Percentiles rank a stretch among this genome's conserved stretches.
These are phyloP conservation scores for Microdochium nivale DNA, from an alignment of 2,329 filamentous ascomycete genomes.

Conservation along the genomic window DNA sequence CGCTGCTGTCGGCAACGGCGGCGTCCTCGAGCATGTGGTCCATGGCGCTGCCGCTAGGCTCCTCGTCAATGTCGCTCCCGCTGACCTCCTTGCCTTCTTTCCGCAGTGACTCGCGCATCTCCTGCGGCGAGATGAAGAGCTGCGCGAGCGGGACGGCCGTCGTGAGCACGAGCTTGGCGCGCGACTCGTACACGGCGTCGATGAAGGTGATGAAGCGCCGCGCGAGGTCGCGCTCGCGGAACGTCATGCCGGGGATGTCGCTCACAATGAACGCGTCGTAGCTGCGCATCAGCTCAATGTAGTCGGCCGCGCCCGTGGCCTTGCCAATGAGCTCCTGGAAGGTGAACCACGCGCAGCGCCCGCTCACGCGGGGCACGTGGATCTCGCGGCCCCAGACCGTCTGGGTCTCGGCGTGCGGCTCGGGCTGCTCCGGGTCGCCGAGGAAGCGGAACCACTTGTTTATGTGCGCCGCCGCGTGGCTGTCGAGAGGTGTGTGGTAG, in stretches of 20 bases:
- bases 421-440: constrained; percentile 69
- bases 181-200: constrained; percentile 85
- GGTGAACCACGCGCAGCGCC: constrained; percentile 80
- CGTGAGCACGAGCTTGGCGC: constrained; percentile 93
- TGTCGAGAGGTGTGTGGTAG: constrained; percentile 82
- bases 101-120: constrained; percentile 53
- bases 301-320: constrained; percentile 89
- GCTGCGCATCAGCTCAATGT: constrained; percentile 79
- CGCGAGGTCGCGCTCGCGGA: constrained; percentile 77
- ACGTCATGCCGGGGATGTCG: constrained; percentile 85
- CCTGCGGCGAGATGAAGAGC: constrained; percentile 71
- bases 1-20: too few species aligned
- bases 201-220: constrained; percentile 95
- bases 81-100: constrained; percentile 32
- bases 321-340: constrained; percentile 87
- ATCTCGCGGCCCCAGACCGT: constrained; percentile 91
- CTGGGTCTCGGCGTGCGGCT: constrained; percentile 69
- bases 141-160: constrained; percentile 77
- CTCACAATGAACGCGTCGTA: constrained; percentile 93
- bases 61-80: constrained; percentile 27
- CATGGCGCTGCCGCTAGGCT: constrained; percentile 57
- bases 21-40: constrained; percentile 80
- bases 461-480: constrained; percentile 68
- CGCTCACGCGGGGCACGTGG: constrained; percentile 77
- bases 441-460: constrained; percentile 95